Evolutionary conservation across 2,329 filamentous ascomycete genomes (phyloP), one percentile per base, ranked within the genome.

Genomic region (Aureobasidium vineae): DNA sequence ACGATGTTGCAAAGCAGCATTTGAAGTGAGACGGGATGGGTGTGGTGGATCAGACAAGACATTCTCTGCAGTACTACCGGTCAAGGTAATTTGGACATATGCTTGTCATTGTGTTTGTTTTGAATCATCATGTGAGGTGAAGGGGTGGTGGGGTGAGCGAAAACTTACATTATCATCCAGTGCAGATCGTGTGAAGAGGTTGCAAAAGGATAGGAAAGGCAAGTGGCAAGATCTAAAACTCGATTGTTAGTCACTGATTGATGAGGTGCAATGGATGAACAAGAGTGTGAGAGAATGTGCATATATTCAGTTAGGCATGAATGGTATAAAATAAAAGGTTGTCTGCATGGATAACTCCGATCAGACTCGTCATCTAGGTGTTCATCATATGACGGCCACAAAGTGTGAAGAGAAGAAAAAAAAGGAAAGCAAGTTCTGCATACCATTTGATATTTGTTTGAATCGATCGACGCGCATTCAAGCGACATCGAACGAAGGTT

Each of bases 1-100:
- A 49, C 52, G 47, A 63, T 71, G 67, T 76, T 71, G 72, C 69
- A 69, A 72, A 73, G 73, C 73, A 72, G 68, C 67, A 67, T 57
- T 66, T 66, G 68, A 65, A 61, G 70, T 63, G 61, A 47, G 23
- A 28, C 54, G 21, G 21, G n/a, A 54, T 66, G 38, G 31, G 26
- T 11, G 7, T 53, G 10, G 41, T 40, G 31, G 53, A 60, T 70
- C 69, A 71, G 70, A 67, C 67, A 66, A 61, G 69, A 70, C 67
- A 64, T 70, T 75, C 66, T 76, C 74, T 72, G 75, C 74, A 73
- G 68, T 68, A 70, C 73, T 70, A 71, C 75, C 74, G 72, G 71
- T 74, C 71, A 75, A 72, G 72, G 72, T 70, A 72, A 73, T 74
- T 77, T 73, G 74, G 75, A 77, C 75, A 77, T 77, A 77, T 77